These are phyloP conservation scores for Xylaria polymorpha DNA, from an alignment of 2,329 filamentous ascomycete genomes.

Conservation along the genomic window DNA sequence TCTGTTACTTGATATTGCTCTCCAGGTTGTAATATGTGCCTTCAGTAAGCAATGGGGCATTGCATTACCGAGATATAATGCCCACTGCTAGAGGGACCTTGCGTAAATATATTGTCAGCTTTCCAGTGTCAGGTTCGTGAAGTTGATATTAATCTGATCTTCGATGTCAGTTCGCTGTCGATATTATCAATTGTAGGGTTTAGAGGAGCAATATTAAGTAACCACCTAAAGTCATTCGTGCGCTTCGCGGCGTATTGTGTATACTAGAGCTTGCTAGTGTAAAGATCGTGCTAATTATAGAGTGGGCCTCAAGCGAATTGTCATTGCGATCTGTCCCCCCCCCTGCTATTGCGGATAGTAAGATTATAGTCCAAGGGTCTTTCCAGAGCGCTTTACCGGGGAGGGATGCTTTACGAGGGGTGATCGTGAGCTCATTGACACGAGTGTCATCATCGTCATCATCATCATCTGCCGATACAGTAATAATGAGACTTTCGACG, in stretches of 20 bases:
- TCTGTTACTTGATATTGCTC: slow-evolving; percentile 14
- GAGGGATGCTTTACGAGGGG: slow-evolving; percentile 12
- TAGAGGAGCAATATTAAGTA: not conserved
- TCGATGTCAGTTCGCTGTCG: not conserved
- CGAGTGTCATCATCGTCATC: not conserved
- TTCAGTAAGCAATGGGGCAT: not conserved
- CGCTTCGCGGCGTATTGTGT: slow-evolving; percentile 14
- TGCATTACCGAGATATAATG: not conserved
- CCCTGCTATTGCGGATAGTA: slow-evolving; percentile 25
- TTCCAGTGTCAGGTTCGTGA: not conserved
- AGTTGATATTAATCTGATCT: not conserved
- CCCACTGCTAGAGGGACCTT: not conserved
- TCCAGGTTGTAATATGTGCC: not conserved
- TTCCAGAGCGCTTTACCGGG: not conserved
- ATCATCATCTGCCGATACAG: slow-evolving; percentile 10
- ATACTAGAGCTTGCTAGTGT: slow-evolving; percentile 6
- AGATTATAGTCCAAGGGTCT: slow-evolving; percentile 9
- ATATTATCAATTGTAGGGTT: not conserved
- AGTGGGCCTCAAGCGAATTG: slow-evolving; percentile 28
- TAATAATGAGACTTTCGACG: not conserved
- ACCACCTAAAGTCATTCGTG: not conserved
- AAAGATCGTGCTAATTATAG: slow-evolving; percentile 37
- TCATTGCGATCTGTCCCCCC: slow-evolving; percentile 25
- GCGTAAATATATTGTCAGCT: not conserved
- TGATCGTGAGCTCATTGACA: slow-evolving; percentile 10